A percentile compares a stretch with the other conserved stretches of the same genome.
phyloP scores from a whole-genome alignment of 805 yeast genomes.

The Lipomyces starkeyi region DNA sequence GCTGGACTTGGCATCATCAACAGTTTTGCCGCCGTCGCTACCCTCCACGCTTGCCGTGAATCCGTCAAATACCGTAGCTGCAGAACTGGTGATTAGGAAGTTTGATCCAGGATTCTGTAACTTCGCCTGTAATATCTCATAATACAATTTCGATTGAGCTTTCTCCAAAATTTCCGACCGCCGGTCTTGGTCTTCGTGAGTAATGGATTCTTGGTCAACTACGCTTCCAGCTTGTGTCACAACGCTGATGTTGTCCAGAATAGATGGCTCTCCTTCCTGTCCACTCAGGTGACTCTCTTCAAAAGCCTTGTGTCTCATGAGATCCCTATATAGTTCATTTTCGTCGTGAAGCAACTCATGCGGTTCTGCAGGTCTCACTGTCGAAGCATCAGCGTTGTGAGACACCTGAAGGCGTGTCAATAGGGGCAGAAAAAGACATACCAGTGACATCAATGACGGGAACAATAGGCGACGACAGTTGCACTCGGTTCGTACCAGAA shows the following conservation, averaged over 20 bases:
- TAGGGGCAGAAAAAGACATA: background rate
- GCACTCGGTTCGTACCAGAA: background rate
- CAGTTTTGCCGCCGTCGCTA: background rate
- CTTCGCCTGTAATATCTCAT: constrained; percentile 29
- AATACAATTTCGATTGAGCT: constrained; percentile 28
- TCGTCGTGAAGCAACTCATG: constrained; percentile 18
- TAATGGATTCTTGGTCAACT: constrained; percentile 12
- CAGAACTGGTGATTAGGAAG: constrained; percentile 19
- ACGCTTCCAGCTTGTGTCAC: constrained; percentile 35
- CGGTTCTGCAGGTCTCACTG: background rate
- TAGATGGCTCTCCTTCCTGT: background rate
- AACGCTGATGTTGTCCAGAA: constrained; percentile 25
- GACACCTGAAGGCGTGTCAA: background rate
- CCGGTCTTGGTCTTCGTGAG: constrained; percentile 17
- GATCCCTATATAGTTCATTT: constrained; percentile 27
- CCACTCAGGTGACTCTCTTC: background rate
- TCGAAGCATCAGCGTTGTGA: background rate
- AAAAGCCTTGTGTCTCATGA: constrained; percentile 23
- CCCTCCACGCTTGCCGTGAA: background rate
- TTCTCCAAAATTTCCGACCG: constrained; percentile 19
- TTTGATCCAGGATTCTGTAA: constrained; percentile 21
- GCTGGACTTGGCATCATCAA: background rate
- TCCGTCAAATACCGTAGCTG: constrained; percentile 15
- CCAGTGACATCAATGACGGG: background rate
- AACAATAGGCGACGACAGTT: background rate